Evolutionary conservation across 192 early-diverging fungal species (phyloP), one percentile per base, ranked within the genome.

Genomic region (Gamsiella multidivaricata): DNA sequence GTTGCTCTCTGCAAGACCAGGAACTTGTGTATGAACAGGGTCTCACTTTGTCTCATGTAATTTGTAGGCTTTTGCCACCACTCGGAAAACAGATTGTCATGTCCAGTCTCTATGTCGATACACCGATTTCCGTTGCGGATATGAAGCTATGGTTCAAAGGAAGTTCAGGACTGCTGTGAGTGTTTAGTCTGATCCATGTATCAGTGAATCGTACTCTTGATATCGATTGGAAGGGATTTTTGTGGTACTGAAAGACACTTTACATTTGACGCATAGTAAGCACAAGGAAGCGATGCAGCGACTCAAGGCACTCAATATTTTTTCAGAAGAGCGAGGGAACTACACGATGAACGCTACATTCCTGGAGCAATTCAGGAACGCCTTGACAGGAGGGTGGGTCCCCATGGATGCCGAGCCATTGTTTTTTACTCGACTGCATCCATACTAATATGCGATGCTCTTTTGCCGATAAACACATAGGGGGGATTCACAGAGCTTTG

Each of bases 31-130:
- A 46, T 10, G n/a, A n/a, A n/a, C n/a, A n/a, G n/a, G n/a, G 32
- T 42, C 33, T 17, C 45, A 25, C 20, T 31, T 34, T 25, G 23
- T 65, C 28, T n/a, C 42, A n/a, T 18, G 18, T 43, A 29, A 3
- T 28, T 54, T 41, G 46, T 56, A 58, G 87, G 68, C 88, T 98
- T 3, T 85, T 98, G 28, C 94, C 94, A 29, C 88, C 91, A 32
- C 82, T 97, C 5, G 92, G 92, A 33, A 93, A 93, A 69, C 96
- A 97, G 53, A 85, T 98, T 43, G 86, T 97, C 46, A 94, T 96
- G 91, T 90, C 94, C 6, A 87, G 97, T 69, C 79, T 98, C 20
- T 96, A 95, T 66, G 80, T 91, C 3, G 86, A 90, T 39, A 49
- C 74, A 0, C 84, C 91, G 20, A 87, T 96, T 12, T 46, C 80